Evolutionary conservation across 208 protist species (phyloP).

Genomic region (Crithidia thermophila): DNA sequence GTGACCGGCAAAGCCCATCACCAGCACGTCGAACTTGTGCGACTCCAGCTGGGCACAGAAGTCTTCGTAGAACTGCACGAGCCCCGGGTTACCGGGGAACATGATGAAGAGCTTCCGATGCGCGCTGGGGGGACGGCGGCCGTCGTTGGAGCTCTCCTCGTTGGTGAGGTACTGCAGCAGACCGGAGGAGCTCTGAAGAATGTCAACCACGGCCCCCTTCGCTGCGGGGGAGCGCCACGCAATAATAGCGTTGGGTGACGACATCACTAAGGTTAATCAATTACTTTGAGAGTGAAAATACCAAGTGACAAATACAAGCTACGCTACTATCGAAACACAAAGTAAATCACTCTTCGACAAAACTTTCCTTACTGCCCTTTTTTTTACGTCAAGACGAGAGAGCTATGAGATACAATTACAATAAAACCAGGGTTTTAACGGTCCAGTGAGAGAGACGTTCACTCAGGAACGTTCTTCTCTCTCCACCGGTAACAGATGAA

Average conservation of each 20-base stretch:
- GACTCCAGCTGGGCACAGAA: slow-evolving; percentile 40
- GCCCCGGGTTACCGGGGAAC: slow-evolving; percentile 73
- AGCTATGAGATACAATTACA: no score
- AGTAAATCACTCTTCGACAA: no score
- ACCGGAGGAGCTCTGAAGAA: slow-evolving; percentile 57
- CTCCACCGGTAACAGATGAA: no score
- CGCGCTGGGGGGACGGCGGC: slow-evolving; percentile 2
- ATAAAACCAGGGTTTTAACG: no score
- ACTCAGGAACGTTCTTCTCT: no score
- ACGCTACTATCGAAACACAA: no score
- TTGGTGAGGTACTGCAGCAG: slow-evolving; percentile 46
- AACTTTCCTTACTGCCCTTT: no score
- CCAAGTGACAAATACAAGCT: no score
- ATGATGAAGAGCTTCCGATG: slow-evolving; percentile 52
- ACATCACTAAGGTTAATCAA: slow-evolving; percentile 2
- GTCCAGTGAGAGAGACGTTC: no score
- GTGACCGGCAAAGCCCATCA: slow-evolving; percentile 80
- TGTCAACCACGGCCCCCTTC: slow-evolving; percentile 47
- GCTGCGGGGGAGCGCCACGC: slow-evolving; percentile 42
- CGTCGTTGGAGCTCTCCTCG: slow-evolving; percentile 18
- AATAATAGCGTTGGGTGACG: slow-evolving; percentile 18
- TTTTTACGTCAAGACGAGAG: no score
- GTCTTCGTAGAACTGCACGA: slow-evolving; percentile 70
- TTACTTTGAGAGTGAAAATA: slow-evolving; percentile 1
- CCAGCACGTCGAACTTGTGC: slow-evolving; percentile 56